Percentiles rank a stretch among this genome's conserved stretches.
phyloP scores from a whole-genome alignment of 768 basidiomycete genomes.

The Nidularia sp. region DNA sequence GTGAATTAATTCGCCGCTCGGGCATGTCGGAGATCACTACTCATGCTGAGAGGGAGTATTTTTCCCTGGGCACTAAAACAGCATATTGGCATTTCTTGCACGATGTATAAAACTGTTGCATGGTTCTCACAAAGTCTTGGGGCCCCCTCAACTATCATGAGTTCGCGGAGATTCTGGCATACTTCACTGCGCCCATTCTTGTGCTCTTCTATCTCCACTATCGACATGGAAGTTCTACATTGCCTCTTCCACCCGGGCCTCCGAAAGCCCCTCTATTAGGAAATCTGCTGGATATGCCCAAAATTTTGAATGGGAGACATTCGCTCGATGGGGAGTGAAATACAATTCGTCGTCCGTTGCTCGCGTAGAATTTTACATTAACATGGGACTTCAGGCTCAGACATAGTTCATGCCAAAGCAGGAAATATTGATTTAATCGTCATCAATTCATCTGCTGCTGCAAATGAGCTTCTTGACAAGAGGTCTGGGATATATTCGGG shows the following conservation, averaged over 20 bases:
- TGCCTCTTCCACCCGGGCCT: not conserved
- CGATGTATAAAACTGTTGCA: too few species aligned
- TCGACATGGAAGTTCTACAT: too few species aligned
- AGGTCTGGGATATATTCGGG: slow-evolving; percentile 8
- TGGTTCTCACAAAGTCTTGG: too few species aligned
- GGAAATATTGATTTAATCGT: slow-evolving; percentile 5
- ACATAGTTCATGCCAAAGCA: slow-evolving; percentile 4
- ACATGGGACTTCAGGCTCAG: not conserved
- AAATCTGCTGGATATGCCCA: not conserved
- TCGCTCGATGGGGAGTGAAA: not conserved
- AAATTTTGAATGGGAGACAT: not conserved
- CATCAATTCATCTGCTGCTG: slow-evolving; percentile 7
- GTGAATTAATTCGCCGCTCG: too few species aligned
- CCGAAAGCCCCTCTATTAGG: not conserved
- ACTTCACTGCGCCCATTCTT: too few species aligned
- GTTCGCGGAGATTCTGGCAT: too few species aligned
- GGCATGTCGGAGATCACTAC: too few species aligned
- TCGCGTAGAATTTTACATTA: not conserved
- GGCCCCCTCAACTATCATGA: too few species aligned
- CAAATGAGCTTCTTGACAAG: slow-evolving; percentile 7
- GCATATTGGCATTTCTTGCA: too few species aligned
- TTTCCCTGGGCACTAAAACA: too few species aligned
- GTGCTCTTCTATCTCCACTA: too few species aligned
- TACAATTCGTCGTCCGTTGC: not conserved
- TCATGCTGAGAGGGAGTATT: too few species aligned